Percentiles rank a stretch among this genome's conserved stretches.
Conservation (phyloP, 108 stramenopile species). For the Stephanodiscus triporus region DNA sequence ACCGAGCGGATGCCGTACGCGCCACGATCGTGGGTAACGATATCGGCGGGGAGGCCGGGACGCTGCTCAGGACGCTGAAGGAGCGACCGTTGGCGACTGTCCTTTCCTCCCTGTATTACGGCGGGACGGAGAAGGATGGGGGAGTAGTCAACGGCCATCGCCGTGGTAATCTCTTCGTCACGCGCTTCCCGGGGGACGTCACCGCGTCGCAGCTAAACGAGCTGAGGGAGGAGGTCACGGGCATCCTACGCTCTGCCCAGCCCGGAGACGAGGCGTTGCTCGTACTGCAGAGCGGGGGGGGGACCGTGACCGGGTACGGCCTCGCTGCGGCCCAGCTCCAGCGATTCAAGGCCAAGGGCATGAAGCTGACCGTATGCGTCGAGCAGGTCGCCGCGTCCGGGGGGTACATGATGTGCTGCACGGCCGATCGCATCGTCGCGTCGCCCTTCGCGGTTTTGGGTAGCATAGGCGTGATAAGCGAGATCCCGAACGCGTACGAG, state of each 20-base stretch:
- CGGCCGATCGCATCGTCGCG: slow-evolving; percentile 82
- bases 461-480: slow-evolving; percentile 89
- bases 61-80: slow-evolving; percentile 60
- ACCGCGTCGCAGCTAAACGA: slow-evolving; percentile 79
- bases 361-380: slow-evolving; percentile 89
- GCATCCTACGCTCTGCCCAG: slow-evolving; percentile 73
- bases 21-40: slow-evolving; percentile 73
- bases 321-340: slow-evolving; percentile 88
- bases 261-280: slow-evolving; percentile 90
- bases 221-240: slow-evolving; percentile 92
- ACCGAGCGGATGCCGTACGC: slow-evolving; percentile 69
- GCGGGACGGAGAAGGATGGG: not conserved
- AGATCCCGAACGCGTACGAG: slow-evolving; percentile 92
- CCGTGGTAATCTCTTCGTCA: slow-evolving; percentile 69
- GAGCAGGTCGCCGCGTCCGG: slow-evolving; percentile 94
- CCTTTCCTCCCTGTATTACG: slow-evolving; percentile 33
- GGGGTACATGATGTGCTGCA: slow-evolving; percentile 85
- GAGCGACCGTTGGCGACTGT: slow-evolving; percentile 73
- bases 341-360: slow-evolving; percentile 76
- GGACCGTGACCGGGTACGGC: slow-evolving; percentile 95
- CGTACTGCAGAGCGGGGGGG: slow-evolving; percentile 87
- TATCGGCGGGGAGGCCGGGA: slow-evolving; percentile 52
- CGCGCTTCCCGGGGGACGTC: slow-evolving; percentile 86
- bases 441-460: slow-evolving; percentile 88
- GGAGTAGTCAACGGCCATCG: not conserved